Percentiles rank a stretch among this genome's conserved stretches.
These are phyloP conservation scores for Castanospermum australe DNA, from an alignment of 306 rosid genomes.

Conservation along the genomic window DNA sequence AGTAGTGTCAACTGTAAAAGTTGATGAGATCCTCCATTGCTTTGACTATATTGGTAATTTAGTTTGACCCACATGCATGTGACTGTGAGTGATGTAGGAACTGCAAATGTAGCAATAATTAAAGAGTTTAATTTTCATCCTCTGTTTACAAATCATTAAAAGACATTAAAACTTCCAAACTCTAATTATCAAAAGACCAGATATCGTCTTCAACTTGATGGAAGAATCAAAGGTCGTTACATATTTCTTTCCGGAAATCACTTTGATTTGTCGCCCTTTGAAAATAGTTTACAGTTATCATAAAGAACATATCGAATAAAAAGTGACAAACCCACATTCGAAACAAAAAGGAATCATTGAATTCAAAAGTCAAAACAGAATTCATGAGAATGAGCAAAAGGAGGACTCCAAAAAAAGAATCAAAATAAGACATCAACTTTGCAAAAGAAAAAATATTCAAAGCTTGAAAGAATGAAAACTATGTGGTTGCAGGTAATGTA, in stretches of 20 bases:
- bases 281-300: not conserved
- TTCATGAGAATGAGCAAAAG: not conserved
- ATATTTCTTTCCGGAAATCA: not conserved
- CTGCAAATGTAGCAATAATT: too few species aligned
- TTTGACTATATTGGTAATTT: not conserved
- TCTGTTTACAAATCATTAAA: too few species aligned
- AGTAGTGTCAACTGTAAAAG: conserved; percentile 5
- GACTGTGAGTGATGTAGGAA: too few species aligned
- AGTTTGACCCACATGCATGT: too few species aligned
- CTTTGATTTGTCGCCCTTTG: not conserved
- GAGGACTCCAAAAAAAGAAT: not conserved
- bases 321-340: not conserved
- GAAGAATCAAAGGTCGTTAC: too few species aligned
- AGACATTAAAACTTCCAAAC: too few species aligned
- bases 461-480: conserved; percentile 1
- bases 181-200: too few species aligned
- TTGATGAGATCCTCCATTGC: not conserved
- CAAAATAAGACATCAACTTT: not conserved
- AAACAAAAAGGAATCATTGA: conserved; percentile 3
- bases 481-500: not conserved
- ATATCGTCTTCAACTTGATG: too few species aligned
- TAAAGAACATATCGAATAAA: not conserved
- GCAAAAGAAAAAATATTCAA: not conserved
- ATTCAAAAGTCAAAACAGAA: conserved; percentile 3
- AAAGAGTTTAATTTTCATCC: too few species aligned